Evolutionary conservation across 805 yeast genomes (phyloP).

Genomic region (Nakazawaea ambrosiae): DNA sequence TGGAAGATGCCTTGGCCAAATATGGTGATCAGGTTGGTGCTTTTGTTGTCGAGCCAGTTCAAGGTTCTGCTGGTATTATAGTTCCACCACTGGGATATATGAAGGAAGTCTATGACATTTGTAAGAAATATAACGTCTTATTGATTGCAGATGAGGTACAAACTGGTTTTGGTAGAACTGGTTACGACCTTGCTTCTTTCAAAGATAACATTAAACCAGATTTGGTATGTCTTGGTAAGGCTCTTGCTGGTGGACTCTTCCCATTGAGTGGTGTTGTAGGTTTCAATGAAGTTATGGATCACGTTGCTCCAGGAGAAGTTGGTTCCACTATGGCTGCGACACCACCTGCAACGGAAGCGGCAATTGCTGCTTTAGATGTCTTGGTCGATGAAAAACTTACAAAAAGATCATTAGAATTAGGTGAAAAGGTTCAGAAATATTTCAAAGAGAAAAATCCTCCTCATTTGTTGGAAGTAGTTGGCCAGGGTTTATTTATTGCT

Average conservation of each 20-base stretch:
- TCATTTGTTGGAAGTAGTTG: slow-evolving; percentile 15
- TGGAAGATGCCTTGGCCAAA: slow-evolving; percentile 16
- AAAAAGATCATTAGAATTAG: slow-evolving; percentile 15
- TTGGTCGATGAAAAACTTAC: slow-evolving; percentile 18
- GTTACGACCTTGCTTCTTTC: slow-evolving; percentile 15
- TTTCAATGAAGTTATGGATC: slow-evolving; percentile 17
- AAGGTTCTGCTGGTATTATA: slow-evolving; percentile 23
- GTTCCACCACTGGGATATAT: slow-evolving; percentile 20
- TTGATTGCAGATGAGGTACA: slow-evolving; percentile 25
- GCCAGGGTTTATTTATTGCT: slow-evolving; percentile 20
- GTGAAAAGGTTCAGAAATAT: slow-evolving; percentile 15
- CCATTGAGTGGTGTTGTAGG: slow-evolving; percentile 22
- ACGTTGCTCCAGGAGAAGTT: slow-evolving; percentile 16
- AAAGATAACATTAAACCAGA: slow-evolving; percentile 19
- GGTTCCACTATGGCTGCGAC: slow-evolving; percentile 25
- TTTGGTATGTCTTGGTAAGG: slow-evolving; percentile 22
- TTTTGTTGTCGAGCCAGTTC: slow-evolving; percentile 23
- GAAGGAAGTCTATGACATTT: slow-evolving; percentile 15
- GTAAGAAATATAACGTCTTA: slow-evolving; percentile 19
- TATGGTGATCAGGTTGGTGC: slow-evolving; percentile 19
- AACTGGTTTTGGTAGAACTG: slow-evolving; percentile 23
- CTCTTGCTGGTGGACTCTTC: slow-evolving; percentile 19
- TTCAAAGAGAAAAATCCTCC: slow-evolving; percentile 13
- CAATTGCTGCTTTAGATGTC: slow-evolving; percentile 22
- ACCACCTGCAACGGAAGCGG: slow-evolving; percentile 24